phyloP scores from a whole-genome alignment of 2,329 filamentous ascomycete species.

The Stachybotrys chartarum region DNA sequence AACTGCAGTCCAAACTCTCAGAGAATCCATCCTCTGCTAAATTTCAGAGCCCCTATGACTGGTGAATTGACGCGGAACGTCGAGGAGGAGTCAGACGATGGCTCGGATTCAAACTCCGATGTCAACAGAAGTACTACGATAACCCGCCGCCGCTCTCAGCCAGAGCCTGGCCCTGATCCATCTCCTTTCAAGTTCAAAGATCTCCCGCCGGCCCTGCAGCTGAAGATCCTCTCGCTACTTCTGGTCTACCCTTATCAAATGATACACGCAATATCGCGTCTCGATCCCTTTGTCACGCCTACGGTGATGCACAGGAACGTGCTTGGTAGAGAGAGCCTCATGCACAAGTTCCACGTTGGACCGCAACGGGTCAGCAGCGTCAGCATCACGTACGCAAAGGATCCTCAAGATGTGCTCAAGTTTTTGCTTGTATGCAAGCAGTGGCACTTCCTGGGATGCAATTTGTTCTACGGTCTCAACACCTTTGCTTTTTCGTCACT shows the following conservation, averaged over 20 bases:
- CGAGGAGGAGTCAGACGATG: not conserved
- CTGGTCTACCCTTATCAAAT: constrained; percentile 25
- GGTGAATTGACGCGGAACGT: not conserved
- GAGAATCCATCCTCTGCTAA: constrained; percentile 9
- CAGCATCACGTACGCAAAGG: constrained; percentile 21
- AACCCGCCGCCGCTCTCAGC: too few relatives aligned
- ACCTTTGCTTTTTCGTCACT: constrained; percentile 46
- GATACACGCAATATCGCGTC: constrained; percentile 36
- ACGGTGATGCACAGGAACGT: constrained; percentile 5
- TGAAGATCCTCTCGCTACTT: constrained; percentile 26
- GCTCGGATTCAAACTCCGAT: constrained; percentile 7
- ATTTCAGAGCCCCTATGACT: constrained; percentile 1
- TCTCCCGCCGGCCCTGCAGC: constrained; percentile 21
- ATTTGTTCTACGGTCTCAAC: constrained; percentile 41
- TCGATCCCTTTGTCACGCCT: constrained; percentile 27
- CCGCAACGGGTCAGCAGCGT: constrained; percentile 16
- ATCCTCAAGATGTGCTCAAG: constrained; percentile 28
- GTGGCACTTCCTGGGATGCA: constrained; percentile 31
- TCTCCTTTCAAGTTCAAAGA: constrained; percentile 18
- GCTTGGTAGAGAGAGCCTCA: constrained; percentile 11
- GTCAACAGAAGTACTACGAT: too few relatives aligned
- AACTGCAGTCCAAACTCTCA: constrained; percentile 9
- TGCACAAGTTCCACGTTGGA: constrained; percentile 33
- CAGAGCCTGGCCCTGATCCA: constrained; percentile 6
- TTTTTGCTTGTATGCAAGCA: constrained; percentile 31